Percentiles rank a stretch among this genome's conserved stretches.
These are phyloP conservation scores for Saccharum spontaneum DNA, from an alignment of 176 grass and related monocot species.

Conservation along the genomic window DNA sequence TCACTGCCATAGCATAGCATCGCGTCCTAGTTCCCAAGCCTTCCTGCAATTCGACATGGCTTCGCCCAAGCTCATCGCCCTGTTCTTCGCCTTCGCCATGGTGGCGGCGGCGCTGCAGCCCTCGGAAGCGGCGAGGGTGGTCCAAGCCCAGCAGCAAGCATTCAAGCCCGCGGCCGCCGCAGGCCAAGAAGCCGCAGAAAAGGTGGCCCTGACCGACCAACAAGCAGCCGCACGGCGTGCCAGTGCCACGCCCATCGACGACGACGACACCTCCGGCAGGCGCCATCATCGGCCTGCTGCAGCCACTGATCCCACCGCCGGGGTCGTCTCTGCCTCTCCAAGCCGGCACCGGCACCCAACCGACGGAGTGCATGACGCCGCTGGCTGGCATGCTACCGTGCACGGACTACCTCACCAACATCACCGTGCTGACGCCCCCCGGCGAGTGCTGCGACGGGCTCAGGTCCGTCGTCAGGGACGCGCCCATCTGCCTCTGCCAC, in stretches of 20 bases:
- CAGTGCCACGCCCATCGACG: no score
- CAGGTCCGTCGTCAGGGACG: background rate
- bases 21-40: no score
- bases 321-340: no score
- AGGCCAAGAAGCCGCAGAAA: background rate
- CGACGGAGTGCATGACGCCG: no score
- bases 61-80: background rate
- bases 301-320: no score
- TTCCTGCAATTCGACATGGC: no score
- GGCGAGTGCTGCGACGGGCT: slow-evolving; percentile 16
- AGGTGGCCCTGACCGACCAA: no score
- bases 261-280: no score
- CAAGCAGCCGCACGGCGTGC: no score
- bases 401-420: background rate
- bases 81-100: slow-evolving; percentile 8
- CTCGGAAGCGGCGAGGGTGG: background rate
- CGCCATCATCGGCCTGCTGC: no score
- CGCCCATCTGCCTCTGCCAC: slow-evolving; percentile 25
- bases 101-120: background rate
- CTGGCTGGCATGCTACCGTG: background rate
- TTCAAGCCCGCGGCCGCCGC: background rate
- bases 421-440: background rate
- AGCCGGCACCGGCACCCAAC: no score
- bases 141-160: background rate
- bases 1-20: no score